A percentile compares a stretch with the other conserved stretches of the same genome.
These are phyloP conservation scores for Linanthus parryae DNA, from an alignment of 148 eudicot genomes.

Conservation along the genomic window DNA sequence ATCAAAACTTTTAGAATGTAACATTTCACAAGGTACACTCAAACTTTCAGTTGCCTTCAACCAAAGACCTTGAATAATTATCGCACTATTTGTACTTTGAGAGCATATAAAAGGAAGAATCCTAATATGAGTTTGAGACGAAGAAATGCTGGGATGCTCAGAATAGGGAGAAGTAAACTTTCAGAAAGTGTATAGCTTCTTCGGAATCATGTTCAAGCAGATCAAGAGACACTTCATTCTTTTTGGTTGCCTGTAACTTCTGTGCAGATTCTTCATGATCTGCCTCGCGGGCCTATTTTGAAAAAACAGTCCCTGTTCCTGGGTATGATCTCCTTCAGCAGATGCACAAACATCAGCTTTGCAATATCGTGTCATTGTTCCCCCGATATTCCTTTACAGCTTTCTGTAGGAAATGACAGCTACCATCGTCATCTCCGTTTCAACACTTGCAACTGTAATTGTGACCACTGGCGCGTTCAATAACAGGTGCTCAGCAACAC, in stretches of 20 bases:
- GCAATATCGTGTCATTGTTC: conserved; percentile 65
- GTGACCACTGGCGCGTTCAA: conserved; percentile 29
- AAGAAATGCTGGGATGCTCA: conserved; percentile 56
- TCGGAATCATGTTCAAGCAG: conserved; percentile 40
- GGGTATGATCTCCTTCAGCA: conserved; percentile 38
- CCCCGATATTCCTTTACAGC: conserved; percentile 55
- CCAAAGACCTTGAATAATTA: no score
- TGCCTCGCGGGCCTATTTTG: conserved; percentile 54
- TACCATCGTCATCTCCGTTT: conserved; percentile 37
- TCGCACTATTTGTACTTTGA: no score
- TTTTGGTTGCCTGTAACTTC: conserved; percentile 38
- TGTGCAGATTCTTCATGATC: conserved; percentile 55
- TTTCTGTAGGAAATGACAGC: conserved; percentile 39
- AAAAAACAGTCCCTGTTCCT: conserved; percentile 64
- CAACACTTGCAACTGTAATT: conserved; percentile 24
- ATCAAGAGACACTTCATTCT: conserved; percentile 41
- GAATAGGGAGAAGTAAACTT: conserved; percentile 38
- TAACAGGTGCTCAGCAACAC: conserved; percentile 36
- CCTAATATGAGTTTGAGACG: conserved; percentile 45
- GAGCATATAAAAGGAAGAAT: no score
- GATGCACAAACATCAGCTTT: conserved; percentile 67
- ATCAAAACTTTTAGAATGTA: no score
- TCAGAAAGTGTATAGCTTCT: conserved; percentile 50
- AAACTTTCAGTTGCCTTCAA: no score
- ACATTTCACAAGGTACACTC: no score